Conservation (phyloP, 805 yeast species). For the Candida schatavii region DNA sequence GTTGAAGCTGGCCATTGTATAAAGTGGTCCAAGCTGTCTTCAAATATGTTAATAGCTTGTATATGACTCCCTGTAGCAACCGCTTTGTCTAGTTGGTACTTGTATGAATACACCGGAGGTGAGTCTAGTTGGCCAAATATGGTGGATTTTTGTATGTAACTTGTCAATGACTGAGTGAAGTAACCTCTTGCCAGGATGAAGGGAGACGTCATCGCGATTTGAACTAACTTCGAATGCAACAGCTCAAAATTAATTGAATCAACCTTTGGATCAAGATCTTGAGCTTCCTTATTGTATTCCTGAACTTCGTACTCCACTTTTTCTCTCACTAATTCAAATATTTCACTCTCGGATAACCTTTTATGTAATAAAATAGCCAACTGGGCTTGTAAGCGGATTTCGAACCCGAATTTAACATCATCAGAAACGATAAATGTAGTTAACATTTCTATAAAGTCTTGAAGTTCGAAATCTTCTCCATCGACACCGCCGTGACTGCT, state of each 20-base stretch:
- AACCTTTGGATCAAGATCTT: not conserved
- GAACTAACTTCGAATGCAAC: not conserved
- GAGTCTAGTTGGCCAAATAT: slow-evolving; percentile 6
- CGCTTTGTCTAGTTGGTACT: slow-evolving; percentile 27
- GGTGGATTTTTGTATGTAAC: slow-evolving; percentile 11
- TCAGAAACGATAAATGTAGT: slow-evolving; percentile 16
- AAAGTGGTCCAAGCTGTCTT: slow-evolving; percentile 24
- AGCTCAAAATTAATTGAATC: not conserved
- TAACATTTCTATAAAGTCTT: slow-evolving; percentile 9
- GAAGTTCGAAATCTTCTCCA: not conserved
- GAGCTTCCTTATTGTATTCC: not conserved
- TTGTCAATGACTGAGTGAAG: slow-evolving; percentile 14
- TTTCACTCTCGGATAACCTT: not conserved
- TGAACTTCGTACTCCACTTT: not conserved
- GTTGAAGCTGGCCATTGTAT: slow-evolving; percentile 22
- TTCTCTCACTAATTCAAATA: not conserved
- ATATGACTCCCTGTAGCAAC: slow-evolving; percentile 15
- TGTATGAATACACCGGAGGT: slow-evolving; percentile 22
- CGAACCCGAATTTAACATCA: slow-evolving; percentile 20
- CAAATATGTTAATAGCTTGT: slow-evolving; percentile 27
- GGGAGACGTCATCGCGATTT: not conserved
- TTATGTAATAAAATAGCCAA: slow-evolving; percentile 8
- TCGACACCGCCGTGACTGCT: too few relatives aligned
- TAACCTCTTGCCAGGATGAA: slow-evolving; percentile 14
- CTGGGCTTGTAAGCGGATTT: slow-evolving; percentile 19